A percentile compares a stretch with the other conserved stretches of the same genome.
phyloP scores from a whole-genome alignment of 83 land plant species.

The Diphasiastrum complanatum region DNA sequence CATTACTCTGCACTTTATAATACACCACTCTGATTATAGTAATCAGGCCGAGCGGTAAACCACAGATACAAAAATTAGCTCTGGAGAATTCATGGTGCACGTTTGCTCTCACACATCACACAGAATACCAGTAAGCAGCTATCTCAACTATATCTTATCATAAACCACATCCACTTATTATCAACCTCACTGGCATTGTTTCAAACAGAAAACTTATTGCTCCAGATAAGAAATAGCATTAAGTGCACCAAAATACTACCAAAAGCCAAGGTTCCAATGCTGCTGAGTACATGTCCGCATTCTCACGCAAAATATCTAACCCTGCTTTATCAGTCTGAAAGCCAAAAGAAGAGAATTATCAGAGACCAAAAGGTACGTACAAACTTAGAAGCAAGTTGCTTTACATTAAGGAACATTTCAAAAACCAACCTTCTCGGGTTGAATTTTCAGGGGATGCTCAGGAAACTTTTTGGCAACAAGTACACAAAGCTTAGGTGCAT shows the following conservation, averaged over 20 bases:
- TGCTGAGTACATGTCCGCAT: constrained; percentile 54
- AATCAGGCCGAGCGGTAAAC: too few relatives aligned
- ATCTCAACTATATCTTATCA: too few relatives aligned
- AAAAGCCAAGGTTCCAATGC: constrained; percentile 90
- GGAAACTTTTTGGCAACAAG: constrained; percentile 85
- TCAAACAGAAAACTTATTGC: neutral
- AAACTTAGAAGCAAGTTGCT: neutral
- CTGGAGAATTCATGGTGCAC: too few relatives aligned
- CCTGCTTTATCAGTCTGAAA: constrained; percentile 85
- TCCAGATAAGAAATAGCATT: neutral
- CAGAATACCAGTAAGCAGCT: too few relatives aligned
- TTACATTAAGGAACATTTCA: neutral
- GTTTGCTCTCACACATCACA: too few relatives aligned
- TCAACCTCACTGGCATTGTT: neutral
- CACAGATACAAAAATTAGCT: too few relatives aligned
- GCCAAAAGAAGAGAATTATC: neutral
- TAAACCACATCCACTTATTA: neutral
- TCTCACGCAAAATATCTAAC: constrained; percentile 65
- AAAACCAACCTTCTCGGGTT: constrained; percentile 69
- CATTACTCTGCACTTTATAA: too few relatives aligned
- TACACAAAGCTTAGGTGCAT: constrained; percentile 66
- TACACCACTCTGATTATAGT: too few relatives aligned
- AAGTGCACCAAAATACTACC: constrained; percentile 51
- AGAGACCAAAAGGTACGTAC: neutral
- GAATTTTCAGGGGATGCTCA: constrained; percentile 80